Base-by-base conservation (phyloP, 2,329 filamentous ascomycete genomes). In the Neospermospora avenae region DNA sequence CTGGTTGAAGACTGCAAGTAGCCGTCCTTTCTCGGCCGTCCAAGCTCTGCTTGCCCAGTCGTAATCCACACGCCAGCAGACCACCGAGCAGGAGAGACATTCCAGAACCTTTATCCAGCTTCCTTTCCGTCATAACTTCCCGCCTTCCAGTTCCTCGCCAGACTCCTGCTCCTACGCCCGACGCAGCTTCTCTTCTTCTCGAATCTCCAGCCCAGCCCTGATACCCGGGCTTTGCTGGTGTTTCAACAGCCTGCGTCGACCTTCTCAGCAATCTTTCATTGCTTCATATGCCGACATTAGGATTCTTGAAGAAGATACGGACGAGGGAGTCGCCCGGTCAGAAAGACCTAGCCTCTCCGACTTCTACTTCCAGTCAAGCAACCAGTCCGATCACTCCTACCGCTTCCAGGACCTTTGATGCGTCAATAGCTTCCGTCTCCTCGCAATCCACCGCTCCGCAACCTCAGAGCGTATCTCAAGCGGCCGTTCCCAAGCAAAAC, bases 231-330 rank as follows among this genome's bases (percentile, higher is more conserved):
- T 59, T 59, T 67, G 62, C 65, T 65, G 62, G 58, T 65, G 61
- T 63, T 63, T 65, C 67, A 68, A 67, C 63, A 55, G 66, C 54
- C 59, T 56, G 51, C 64, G 66, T 68, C 67, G 69, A 69, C 60
- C 52, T 63, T 18, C 20, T 20, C 62, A 67, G 59, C 62, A 65
- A 63, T 61, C 55, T 56, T 51, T 59, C 62, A 67, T 67, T 67
- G 61, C 66, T 70, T 70, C 70, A 68, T 73, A 98, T 99, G 95
- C 95, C 93, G 87, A 90, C 85, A 77, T 85, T 97, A 81, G 91
- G 91, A 77, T 92, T 97, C 75, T 86, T 98, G 75, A 97, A 97
- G 85, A 98, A 96, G 85, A 96, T 96, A 84, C 88, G 92, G 85
- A 96, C 92, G 79, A 96, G 92, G 85, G 92, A 97, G 81, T 89